These are phyloP conservation scores for Gelatoporia subvermispora DNA, from an alignment of 768 basidiomycete species.

Conservation along the genomic window DNA sequence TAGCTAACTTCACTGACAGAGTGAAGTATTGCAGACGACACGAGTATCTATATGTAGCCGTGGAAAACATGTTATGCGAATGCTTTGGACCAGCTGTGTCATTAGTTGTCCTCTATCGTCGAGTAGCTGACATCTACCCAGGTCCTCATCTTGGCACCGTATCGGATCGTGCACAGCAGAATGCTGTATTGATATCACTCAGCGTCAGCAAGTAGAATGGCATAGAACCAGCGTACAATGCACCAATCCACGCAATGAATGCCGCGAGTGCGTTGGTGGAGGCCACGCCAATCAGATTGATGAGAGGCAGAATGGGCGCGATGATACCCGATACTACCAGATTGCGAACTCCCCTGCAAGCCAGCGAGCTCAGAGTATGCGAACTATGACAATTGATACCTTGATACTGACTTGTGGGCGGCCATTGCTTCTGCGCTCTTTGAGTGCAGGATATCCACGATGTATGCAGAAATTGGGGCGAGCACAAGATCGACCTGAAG, in stretches of 20 bases:
- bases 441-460: constrained; percentile 54
- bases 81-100: no score
- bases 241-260: constrained; percentile 43
- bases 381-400: neutral
- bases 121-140: constrained; percentile 57
- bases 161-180: constrained; percentile 46
- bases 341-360: constrained; percentile 42
- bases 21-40: no score
- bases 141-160: constrained; percentile 53
- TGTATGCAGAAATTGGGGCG: constrained; percentile 51
- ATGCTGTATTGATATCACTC: no score
- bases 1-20: no score
- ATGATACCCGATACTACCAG: constrained; percentile 39
- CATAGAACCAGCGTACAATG: constrained; percentile 37
- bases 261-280: constrained; percentile 45
- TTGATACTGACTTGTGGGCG: constrained; percentile 41
- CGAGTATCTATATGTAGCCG: no score
- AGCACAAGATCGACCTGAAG: constrained; percentile 52
- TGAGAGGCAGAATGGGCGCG: constrained; percentile 46
- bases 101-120: constrained; percentile 19
- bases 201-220: neutral
- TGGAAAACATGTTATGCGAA: no score
- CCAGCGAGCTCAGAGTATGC: neutral
- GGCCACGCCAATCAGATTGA: constrained; percentile 48
- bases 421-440: constrained; percentile 64